Evolutionary conservation across 306 rosid genomes (phyloP).

Genomic region (Prunus persica): Prunus_persica_NCBIv2 NC_034014.1:29717501-29718000

Average conservation of each 20-base stretch:
- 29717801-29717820: slow-evolving; percentile 82
- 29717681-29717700: slow-evolving; percentile 61
- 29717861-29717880: slow-evolving; percentile 32
- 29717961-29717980: slow-evolving; percentile 1
- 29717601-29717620: slow-evolving; percentile 80
- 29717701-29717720: slow-evolving; percentile 99
- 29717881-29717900: slow-evolving; percentile 17
- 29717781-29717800: slow-evolving; percentile 97
- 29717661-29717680: slow-evolving; percentile 24
- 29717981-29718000: slow-evolving; percentile 42
- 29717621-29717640: slow-evolving; percentile 22
- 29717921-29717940: neutral
- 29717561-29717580: slow-evolving; percentile 99
- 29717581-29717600: slow-evolving; percentile 98
- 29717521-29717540: slow-evolving; percentile 82
- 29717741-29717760: slow-evolving; percentile 94
- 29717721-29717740: slow-evolving; percentile 88
- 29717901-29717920: slow-evolving; percentile 19
- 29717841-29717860: slow-evolving; percentile 25
- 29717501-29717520: slow-evolving; percentile 67
- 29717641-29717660: slow-evolving; percentile 3
- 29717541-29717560: slow-evolving; percentile 83
- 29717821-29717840: slow-evolving; percentile 89
- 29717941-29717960: slow-evolving; percentile 2
- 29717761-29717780: slow-evolving; percentile 98